phyloP scores from a whole-genome alignment of 2,329 filamentous ascomycete genomes.

The Coleophoma cylindrospora region DNA sequence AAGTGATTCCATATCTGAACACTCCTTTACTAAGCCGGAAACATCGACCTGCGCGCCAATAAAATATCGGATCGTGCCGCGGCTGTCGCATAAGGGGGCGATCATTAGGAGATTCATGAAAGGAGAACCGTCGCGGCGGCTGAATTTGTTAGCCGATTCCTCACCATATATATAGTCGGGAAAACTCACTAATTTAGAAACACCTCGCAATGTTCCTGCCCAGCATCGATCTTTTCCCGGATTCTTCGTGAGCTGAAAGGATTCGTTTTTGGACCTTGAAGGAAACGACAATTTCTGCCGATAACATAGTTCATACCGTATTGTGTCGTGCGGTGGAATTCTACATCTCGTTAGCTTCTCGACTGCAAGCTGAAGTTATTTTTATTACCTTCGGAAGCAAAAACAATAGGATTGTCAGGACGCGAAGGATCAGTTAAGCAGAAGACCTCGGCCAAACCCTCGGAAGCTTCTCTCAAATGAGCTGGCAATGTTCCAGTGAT shows the following conservation, averaged over 20 bases:
- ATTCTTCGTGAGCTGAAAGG: slow-evolving; percentile 56
- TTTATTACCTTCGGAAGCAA: slow-evolving; percentile 63
- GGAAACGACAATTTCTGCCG: slow-evolving; percentile 72
- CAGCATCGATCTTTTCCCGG: slow-evolving; percentile 52
- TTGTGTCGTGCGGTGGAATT: slow-evolving; percentile 70
- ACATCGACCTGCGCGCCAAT: slow-evolving; percentile 64
- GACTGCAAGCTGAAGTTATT: neutral
- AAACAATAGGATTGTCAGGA: slow-evolving; percentile 70
- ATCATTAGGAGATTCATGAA: slow-evolving; percentile 66
- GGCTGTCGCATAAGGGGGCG: slow-evolving; percentile 57
- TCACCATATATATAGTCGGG: neutral
- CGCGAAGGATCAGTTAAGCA: slow-evolving; percentile 71
- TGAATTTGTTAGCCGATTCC: slow-evolving; percentile 19
- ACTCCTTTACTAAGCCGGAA: slow-evolving; percentile 57
- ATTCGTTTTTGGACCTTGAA: slow-evolving; percentile 71
- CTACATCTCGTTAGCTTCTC: slow-evolving; percentile 31
- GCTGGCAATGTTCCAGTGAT: slow-evolving; percentile 63
- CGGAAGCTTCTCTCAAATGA: slow-evolving; percentile 62
- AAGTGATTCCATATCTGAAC: slow-evolving; percentile 54
- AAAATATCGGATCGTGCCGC: slow-evolving; percentile 56
- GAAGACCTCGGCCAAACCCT: slow-evolving; percentile 72
- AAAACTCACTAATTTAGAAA: slow-evolving; percentile 64
- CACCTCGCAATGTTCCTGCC: slow-evolving; percentile 68
- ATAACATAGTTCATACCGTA: slow-evolving; percentile 70
- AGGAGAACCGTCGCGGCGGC: slow-evolving; percentile 59